A percentile compares a stretch with the other conserved stretches of the same genome.
Evolutionary conservation across 2,329 filamentous ascomycete genomes (phyloP).

Genomic region (Fonsecaea nubica): DNA sequence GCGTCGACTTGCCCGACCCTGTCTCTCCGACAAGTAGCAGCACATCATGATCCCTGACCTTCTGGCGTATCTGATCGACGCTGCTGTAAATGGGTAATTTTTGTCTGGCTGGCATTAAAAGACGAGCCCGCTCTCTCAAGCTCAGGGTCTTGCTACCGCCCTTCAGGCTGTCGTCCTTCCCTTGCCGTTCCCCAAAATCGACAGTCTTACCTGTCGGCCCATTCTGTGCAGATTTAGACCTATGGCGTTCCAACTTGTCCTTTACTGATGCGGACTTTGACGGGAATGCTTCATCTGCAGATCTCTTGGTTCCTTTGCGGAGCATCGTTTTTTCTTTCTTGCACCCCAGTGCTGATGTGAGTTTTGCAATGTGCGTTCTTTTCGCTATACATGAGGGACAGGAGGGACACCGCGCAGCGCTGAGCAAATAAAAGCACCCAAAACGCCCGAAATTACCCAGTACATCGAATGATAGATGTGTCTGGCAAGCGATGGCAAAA

Average conservation of each 20-base stretch:
- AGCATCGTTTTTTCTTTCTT: neutral
- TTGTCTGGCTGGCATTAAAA: constrained; percentile 62
- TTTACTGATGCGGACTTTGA: neutral
- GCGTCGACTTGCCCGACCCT: constrained; percentile 94
- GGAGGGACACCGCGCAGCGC: neutral
- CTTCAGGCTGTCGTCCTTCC: neutral
- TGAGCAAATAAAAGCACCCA: neutral
- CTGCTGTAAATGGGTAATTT: constrained; percentile 81
- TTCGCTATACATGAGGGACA: neutral
- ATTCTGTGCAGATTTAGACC: neutral
- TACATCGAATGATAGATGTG: neutral
- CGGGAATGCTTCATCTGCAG: constrained; percentile 1
- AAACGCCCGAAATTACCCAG: neutral
- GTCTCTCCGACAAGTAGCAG: constrained; percentile 91
- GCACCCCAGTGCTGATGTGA: neutral
- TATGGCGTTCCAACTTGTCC: neutral
- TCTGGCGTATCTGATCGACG: constrained; percentile 70
- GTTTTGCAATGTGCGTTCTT: neutral
- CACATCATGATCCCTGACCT: constrained; percentile 71
- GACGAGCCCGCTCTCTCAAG: constrained; percentile 55
- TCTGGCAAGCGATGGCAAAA: neutral
- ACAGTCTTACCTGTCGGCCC: neutral
- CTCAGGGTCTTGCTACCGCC: neutral
- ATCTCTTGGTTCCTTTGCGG: constrained; percentile 3
- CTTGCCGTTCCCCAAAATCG: constrained; percentile 11